Evolutionary conservation across 2,329 filamentous ascomycete genomes (phyloP).

Genomic region (Colletotrichum sublineola): DNA sequence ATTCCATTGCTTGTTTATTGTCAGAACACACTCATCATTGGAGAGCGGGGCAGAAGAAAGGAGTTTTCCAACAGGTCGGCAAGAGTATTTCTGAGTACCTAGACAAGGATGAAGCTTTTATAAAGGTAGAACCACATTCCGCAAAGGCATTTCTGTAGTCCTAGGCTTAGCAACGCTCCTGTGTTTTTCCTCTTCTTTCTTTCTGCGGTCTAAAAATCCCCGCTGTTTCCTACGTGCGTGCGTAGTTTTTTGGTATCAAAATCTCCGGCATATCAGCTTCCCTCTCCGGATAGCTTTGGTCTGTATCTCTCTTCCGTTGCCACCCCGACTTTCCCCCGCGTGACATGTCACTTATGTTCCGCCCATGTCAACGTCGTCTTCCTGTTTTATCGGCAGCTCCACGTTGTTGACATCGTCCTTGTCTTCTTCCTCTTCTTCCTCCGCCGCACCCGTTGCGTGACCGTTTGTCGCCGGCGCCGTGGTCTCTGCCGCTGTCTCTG

Average conservation of each 20-base stretch:
- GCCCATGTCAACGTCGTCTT: constrained; percentile 41
- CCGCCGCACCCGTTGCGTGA: background rate
- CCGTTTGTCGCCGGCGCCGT: constrained; percentile 15
- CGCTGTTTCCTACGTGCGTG: background rate
- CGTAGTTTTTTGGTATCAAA: constrained; percentile 17
- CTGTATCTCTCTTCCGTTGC: background rate
- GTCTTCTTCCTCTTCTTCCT: background rate
- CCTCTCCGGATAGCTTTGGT: background rate
- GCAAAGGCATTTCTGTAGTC: background rate
- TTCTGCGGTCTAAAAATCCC: background rate
- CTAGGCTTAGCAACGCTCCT: background rate
- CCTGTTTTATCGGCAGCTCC: constrained; percentile 43
- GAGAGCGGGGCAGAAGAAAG: background rate
- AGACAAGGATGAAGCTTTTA: background rate
- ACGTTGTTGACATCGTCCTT: constrained; percentile 1
- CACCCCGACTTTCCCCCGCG: background rate
- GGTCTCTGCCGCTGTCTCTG: background rate
- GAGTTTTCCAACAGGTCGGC: constrained; percentile 13
- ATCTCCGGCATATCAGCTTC: background rate
- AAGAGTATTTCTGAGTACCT: constrained; percentile 9
- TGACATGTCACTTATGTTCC: constrained; percentile 15
- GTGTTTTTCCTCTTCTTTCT: background rate
- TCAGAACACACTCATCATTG: background rate
- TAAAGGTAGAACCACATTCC: background rate
- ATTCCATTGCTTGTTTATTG: background rate